phyloP scores from a whole-genome alignment of 2,329 filamentous ascomycete genomes.

The Aspergillus phoenicis region DNA sequence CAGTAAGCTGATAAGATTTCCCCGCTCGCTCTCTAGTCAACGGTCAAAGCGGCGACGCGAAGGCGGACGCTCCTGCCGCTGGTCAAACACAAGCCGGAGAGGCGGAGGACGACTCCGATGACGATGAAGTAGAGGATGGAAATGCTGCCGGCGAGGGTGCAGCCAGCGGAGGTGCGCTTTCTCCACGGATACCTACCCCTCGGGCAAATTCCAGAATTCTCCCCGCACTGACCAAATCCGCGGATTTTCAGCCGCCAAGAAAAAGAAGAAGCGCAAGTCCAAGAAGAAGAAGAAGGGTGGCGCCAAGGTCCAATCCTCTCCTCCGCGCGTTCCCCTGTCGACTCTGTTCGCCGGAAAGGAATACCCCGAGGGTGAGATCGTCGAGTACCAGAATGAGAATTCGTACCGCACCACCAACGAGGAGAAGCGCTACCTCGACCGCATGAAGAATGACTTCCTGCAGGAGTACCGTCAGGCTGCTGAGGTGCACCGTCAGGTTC shows the following conservation, averaged over 20 bases:
- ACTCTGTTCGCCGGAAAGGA: conserved; percentile 71
- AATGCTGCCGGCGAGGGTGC: conserved; percentile 43
- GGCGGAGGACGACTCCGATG: conserved; percentile 58
- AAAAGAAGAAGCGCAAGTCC: conserved; percentile 83
- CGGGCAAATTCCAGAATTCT: background rate
- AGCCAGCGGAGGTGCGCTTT: conserved; percentile 38
- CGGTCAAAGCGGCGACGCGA: conserved; percentile 40
- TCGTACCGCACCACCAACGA: conserved; percentile 76
- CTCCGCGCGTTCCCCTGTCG: conserved; percentile 72
- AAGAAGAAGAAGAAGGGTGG: conserved; percentile 67
- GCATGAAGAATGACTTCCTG: conserved; percentile 77
- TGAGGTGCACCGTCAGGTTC: conserved; percentile 87
- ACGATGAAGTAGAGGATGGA: conserved; percentile 54
- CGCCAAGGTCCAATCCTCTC: conserved; percentile 72
- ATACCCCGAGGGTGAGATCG: conserved; percentile 78
- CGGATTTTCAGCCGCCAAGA: conserved; percentile 55
- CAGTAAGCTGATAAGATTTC: conserved; percentile 25
- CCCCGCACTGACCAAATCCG: conserved; percentile 13
- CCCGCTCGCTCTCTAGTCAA: conserved; percentile 35
- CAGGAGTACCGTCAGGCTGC: conserved; percentile 80
- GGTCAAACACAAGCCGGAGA: conserved; percentile 47
- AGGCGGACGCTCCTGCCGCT: conserved; percentile 34
- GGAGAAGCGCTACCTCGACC: conserved; percentile 81
- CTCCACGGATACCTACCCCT: background rate
- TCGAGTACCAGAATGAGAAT: conserved; percentile 78